Percentiles rank a stretch among this genome's conserved stretches.
These are phyloP conservation scores for Apophysomyces sp. DNA, from an alignment of 371 early-diverging fungal genomes.

Conservation along the genomic window DNA sequence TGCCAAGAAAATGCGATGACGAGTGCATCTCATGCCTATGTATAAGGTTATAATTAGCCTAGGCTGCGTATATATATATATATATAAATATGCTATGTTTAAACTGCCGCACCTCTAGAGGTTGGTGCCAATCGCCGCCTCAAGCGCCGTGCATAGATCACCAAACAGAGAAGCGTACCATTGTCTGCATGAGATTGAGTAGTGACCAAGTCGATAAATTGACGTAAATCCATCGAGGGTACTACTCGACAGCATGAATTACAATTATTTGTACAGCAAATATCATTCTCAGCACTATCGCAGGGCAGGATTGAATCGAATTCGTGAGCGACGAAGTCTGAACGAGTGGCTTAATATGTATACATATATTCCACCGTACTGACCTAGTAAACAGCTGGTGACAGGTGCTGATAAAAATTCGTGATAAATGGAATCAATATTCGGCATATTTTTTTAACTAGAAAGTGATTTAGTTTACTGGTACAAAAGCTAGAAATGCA, in stretches of 20 bases:
- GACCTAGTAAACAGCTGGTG: not conserved
- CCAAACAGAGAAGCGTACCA: conserved; percentile 51
- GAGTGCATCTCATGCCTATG: conserved; percentile 67
- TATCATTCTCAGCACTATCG: not conserved
- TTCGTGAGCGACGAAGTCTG: not conserved
- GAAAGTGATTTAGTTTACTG: no score
- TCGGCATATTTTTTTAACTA: not conserved
- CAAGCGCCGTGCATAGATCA: conserved; percentile 51
- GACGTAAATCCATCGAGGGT: conserved; percentile 17
- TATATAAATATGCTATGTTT: not conserved
- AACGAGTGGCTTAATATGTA: not conserved
- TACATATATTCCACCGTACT: not conserved
- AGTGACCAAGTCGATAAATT: conserved; percentile 44
- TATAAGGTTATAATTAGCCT: not conserved
- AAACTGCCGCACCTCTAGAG: conserved; percentile 36
- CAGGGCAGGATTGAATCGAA: not conserved
- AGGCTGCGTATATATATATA: not conserved
- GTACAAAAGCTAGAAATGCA: no score
- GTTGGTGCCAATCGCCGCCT: conserved; percentile 38
- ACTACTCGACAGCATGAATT: not conserved
- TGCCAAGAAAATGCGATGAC: conserved; percentile 71
- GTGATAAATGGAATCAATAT: not conserved
- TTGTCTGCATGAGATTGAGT: conserved; percentile 46
- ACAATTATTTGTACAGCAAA: not conserved
- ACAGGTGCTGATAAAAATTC: not conserved